Evolutionary conservation across 2,329 filamentous ascomycete species (phyloP).

Genomic region (Penicillium italicum): DNA sequence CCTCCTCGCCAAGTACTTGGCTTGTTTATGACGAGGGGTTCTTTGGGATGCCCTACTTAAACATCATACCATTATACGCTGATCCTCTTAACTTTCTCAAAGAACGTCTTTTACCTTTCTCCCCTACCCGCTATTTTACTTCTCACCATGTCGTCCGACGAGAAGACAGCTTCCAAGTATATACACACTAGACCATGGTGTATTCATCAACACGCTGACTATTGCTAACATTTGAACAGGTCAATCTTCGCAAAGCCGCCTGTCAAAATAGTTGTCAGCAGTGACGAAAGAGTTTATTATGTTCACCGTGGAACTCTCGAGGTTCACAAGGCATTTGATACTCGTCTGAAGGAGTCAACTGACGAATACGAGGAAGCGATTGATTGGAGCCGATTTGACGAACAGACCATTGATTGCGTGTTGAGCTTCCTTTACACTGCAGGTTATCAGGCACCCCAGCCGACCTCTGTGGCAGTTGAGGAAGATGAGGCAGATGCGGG

Average conservation of each 20-base stretch:
- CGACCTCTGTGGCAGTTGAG: not conserved
- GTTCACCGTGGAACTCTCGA: constrained; percentile 3
- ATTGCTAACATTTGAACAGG: not conserved
- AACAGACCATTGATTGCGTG: constrained; percentile 3
- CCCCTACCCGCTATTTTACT: too few relatives aligned
- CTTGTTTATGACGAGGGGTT: not conserved
- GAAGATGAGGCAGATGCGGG: not conserved
- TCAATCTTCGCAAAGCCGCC: constrained; percentile 3
- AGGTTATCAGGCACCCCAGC: not conserved
- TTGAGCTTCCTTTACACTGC: constrained; percentile 1
- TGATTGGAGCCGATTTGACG: constrained; percentile 1
- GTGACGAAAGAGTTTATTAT: not conserved
- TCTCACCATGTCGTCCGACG: not conserved
- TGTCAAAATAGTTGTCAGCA: not conserved
- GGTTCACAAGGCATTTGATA: not conserved
- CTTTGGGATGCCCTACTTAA: not conserved
- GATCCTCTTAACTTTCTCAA: not conserved
- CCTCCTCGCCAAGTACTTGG: not conserved
- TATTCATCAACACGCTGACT: not conserved
- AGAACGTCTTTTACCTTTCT: too few relatives aligned
- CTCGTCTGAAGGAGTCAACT: not conserved
- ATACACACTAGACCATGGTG: not conserved
- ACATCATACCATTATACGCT: not conserved
- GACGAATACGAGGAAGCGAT: not conserved
- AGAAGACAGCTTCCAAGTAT: not conserved